Base-by-base conservation (phyloP, 1,284 basidiomycete genomes). In the Irpex sp. region DNA sequence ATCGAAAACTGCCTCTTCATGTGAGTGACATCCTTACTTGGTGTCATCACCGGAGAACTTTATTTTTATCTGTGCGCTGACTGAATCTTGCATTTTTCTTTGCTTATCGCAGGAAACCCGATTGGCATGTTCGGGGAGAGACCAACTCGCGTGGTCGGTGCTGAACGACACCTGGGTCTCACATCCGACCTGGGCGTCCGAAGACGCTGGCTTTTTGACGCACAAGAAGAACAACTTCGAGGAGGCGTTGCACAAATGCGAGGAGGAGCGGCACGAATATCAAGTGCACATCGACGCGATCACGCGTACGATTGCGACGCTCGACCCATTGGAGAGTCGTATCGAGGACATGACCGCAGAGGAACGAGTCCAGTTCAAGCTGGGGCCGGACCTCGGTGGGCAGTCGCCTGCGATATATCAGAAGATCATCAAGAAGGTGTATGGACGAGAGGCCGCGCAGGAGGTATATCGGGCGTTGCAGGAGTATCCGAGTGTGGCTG, bases 181-280 rank as follows among this genome's bases (percentile, higher is more conserved):
- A 19, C 96, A 99, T 76, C 97, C 97, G 1, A 97, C 94, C 0
- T 98, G 95, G 94, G 94, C 94, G 17, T 98, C 97, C 65, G 97
- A 98, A 71, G 94, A 97, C 69, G 86, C 93, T 1, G 94, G 93
- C 1, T 98, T 98, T 78, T 86, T 95, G 64, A 87, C 96, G 4
- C 95, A 98, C 78, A 97, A 97, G 83, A 98, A 98, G 82, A 99
- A 98, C 75, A 85, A 89, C 2, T 98, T 94, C 75, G 97, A 99
- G 77, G 96, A 98, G 72, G 93, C 94, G 0, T 83, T 99, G 62
- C 96, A 99, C 79, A 94, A 94, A 75, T 92, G 93, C 69, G 97
- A 99, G 76, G 97, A 99, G 75, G 97, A 99, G 76, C 88, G 97
- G 31, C 95, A 98, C 79, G 97, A 99, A 77, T 99, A 96, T 77